A percentile compares a stretch with the other conserved stretches of the same genome.
Evolutionary conservation across 371 early-diverging fungal genomes (phyloP).

Genomic region (Apophysomyces sp.): DNA sequence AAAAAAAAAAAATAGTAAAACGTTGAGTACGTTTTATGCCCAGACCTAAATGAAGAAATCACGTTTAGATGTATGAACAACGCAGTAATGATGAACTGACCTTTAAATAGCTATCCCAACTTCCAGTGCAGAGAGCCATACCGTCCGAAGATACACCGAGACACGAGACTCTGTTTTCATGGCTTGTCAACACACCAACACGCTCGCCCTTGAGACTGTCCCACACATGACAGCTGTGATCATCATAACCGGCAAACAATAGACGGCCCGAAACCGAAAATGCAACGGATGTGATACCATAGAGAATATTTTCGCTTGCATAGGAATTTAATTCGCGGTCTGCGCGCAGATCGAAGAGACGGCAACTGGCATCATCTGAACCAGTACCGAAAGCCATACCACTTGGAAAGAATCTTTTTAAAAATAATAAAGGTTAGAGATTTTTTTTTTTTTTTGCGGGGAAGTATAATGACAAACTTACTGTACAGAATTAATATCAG

Average conservation of each 20-base stretch:
- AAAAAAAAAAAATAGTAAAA: background rate
- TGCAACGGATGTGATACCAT: constrained; percentile 95
- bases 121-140: constrained; percentile 96
- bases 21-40: background rate
- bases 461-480: constrained; percentile 24
- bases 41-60: background rate
- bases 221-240: constrained; percentile 98
- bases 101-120: constrained; percentile 96
- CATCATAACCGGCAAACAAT: constrained; percentile 97
- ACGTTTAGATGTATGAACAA: background rate
- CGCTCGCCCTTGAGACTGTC: constrained; percentile 94
- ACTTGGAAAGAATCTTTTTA: constrained; percentile 97
- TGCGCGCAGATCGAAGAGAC: constrained; percentile 94
- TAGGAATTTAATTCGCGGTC: constrained; percentile 96
- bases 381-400: constrained; percentile 97
- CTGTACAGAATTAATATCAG: constrained; percentile 97
- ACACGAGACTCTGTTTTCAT: constrained; percentile 97
- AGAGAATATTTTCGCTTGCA: constrained; percentile 91
- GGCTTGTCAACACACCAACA: constrained; percentile 92
- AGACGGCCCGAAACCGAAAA: constrained; percentile 94
- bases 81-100: constrained; percentile 20
- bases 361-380: constrained; percentile 96
- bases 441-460: too few species aligned
- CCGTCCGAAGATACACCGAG: constrained; percentile 95
- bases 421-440: too few species aligned